phyloP scores from a whole-genome alignment of 345 rosid species.

The Geranium rotundifolium region DNA sequence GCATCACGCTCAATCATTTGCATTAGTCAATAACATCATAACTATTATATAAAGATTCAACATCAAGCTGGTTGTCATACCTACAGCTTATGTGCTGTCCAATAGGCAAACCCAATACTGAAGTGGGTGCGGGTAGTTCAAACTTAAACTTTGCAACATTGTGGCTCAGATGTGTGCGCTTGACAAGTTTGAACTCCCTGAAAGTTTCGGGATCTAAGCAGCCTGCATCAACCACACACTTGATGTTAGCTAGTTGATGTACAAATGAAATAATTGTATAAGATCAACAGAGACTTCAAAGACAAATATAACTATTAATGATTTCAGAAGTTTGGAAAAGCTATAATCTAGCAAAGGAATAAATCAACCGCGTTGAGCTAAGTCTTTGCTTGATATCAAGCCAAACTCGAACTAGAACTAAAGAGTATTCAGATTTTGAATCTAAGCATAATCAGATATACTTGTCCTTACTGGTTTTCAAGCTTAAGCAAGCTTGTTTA shows the following conservation, averaged over 20 bases:
- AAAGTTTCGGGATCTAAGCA: conserved; percentile 82
- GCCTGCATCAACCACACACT: conserved; percentile 23
- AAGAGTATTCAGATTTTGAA: too few relatives aligned
- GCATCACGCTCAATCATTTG: background rate
- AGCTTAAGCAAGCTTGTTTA: too few relatives aligned
- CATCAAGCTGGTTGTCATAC: conserved; percentile 19
- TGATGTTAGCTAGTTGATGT: background rate
- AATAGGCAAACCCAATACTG: conserved; percentile 89
- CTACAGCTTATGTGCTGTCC: conserved; percentile 98
- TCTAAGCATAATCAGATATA: too few relatives aligned
- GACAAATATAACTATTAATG: too few relatives aligned
- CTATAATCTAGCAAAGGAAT: too few relatives aligned
- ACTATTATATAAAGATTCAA: background rate
- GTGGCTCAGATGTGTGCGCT: conserved; percentile 71
- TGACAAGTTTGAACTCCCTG: conserved; percentile 84
- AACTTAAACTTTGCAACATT: conserved; percentile 89
- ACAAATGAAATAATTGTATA: background rate
- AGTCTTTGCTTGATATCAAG: too few relatives aligned
- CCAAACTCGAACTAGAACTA: too few relatives aligned
- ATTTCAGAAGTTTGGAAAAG: too few relatives aligned
- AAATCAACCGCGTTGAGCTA: too few relatives aligned
- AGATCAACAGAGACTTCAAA: background rate
- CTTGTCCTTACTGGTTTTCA: too few relatives aligned
- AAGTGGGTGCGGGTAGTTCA: conserved; percentile 63
- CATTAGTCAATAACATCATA: too few relatives aligned